Base-by-base conservation (phyloP, 164 flowering plant species). In the Dillenia suffruticosa region DNA sequence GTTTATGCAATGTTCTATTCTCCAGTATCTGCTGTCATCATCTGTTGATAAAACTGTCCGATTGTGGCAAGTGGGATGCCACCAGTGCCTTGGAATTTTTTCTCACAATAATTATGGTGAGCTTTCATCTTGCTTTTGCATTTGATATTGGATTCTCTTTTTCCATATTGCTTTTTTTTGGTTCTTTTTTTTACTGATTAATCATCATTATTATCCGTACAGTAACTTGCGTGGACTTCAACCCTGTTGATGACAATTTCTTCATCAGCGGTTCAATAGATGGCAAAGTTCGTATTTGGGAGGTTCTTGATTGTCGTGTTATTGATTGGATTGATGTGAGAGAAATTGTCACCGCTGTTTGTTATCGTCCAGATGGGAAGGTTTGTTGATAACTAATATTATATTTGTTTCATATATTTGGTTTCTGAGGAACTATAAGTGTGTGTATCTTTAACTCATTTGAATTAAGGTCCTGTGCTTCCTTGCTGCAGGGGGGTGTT, bases 261-360 rank as follows among this genome's bases (percentile, higher is more conserved):
- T 89, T 89, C 76, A 85, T 85, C 59, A 89, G 93, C 51, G 96
- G 96, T 47, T 89, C 96, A 51, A 82, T 89, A 51, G 96, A 89
- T 71, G 96, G 96, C 46, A 87, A 84, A 77, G 81, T 89, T 55
- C 93, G 96, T 32, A 85, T 89, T 44, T 89, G 96, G 96, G 77
- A 68, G 48, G 75, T 84, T 50, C 49, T 61, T 59, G 63, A 72
- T 40, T 68, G 82, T 56, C 76, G 64, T 48, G 93, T 89, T 58
- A 75, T 87, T 76, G 84, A 84, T 72, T 89, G 88, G 78, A 80
- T 71, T 47, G 91, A 84, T 72, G 67, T 76, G 46, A 79, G 69
- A 59, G 96, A 89, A 62, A 87, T 89, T 47, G 90, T 92, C 15
- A 84, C 95, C 22, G 96, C 98, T 13, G 82, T 86, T 11, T 75